phyloP scores from a whole-genome alignment of 2,329 filamentous ascomycete species.

The Aureobasidium sp. region DNA sequence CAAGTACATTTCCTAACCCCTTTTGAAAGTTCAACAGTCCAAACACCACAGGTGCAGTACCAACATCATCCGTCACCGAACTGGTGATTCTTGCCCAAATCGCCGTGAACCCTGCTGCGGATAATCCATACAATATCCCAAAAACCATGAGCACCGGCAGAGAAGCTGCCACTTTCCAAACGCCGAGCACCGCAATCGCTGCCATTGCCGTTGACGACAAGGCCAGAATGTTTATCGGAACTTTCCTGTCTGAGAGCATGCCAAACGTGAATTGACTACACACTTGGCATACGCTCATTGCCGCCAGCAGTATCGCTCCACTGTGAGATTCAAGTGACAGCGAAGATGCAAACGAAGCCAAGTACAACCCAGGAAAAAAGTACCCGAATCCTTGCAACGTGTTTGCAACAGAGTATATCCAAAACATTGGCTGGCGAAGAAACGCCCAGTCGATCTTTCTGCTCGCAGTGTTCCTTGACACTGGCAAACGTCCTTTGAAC shows the following conservation, averaged over 20 bases:
- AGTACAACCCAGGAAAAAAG: slow-evolving; percentile 33
- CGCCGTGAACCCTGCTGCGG: slow-evolving; percentile 35
- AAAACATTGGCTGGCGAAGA: slow-evolving; percentile 25
- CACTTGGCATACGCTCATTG: slow-evolving; percentile 30
- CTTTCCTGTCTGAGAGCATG: slow-evolving; percentile 31
- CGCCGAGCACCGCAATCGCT: not conserved
- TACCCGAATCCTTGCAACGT: slow-evolving; percentile 32
- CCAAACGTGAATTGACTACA: slow-evolving; percentile 31
- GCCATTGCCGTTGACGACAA: not conserved
- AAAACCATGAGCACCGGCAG: slow-evolving; percentile 35
- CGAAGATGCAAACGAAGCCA: slow-evolving; percentile 29
- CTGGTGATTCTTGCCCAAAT: slow-evolving; percentile 23
- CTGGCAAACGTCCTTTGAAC: slow-evolving; percentile 28
- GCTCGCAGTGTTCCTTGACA: slow-evolving; percentile 5
- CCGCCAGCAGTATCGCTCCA: slow-evolving; percentile 28
- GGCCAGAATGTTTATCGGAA: slow-evolving; percentile 24
- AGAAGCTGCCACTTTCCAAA: not conserved
- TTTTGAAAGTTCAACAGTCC: slow-evolving; percentile 22
- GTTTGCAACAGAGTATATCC: slow-evolving; percentile 28
- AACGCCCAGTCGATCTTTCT: slow-evolving; percentile 17
- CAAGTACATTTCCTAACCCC: slow-evolving; percentile 22
- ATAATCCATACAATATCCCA: slow-evolving; percentile 37
- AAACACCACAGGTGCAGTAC: slow-evolving; percentile 19
- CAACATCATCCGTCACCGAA: slow-evolving; percentile 18
- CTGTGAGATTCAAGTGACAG: slow-evolving; percentile 22